phyloP scores from a whole-genome alignment of 495 filamentous ascomycete species.

The Lichenothelia convexa region DNA sequence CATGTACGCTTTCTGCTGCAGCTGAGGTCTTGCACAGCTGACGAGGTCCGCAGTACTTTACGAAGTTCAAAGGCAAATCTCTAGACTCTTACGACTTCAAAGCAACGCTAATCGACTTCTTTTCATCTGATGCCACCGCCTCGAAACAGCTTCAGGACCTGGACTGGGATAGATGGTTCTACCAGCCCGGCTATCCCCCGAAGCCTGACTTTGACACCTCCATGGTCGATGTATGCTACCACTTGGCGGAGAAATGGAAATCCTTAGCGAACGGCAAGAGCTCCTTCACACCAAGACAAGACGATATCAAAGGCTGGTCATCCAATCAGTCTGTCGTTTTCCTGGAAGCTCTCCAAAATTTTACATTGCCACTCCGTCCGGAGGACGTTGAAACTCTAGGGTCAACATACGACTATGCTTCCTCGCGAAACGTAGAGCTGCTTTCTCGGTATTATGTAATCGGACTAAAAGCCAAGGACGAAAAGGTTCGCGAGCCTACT shows the following conservation, averaged over 20 bases:
- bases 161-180: slow-evolving; percentile 83
- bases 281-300: slow-evolving; percentile 42
- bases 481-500: slow-evolving; percentile 44
- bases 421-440: slow-evolving; percentile 69
- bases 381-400: slow-evolving; percentile 51
- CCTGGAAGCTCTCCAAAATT: slow-evolving; percentile 54
- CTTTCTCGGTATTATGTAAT: slow-evolving; percentile 58
- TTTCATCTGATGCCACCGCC: slow-evolving; percentile 44
- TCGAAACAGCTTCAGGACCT: slow-evolving; percentile 47
- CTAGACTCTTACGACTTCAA: slow-evolving; percentile 90
- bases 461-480: slow-evolving; percentile 54
- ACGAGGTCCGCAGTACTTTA: slow-evolving; percentile 47
- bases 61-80: slow-evolving; percentile 57
- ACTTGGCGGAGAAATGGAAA: slow-evolving; percentile 65
- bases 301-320: slow-evolving; percentile 53
- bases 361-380: slow-evolving; percentile 38
- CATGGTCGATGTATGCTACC: slow-evolving; percentile 70
- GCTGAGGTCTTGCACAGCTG: not conserved
- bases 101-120: slow-evolving; percentile 69
- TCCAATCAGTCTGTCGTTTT: slow-evolving; percentile 85
- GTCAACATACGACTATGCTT: slow-evolving; percentile 45
- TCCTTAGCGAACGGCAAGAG: slow-evolving; percentile 17
- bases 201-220: slow-evolving; percentile 84
- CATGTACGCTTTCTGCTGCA: slow-evolving; percentile 29
- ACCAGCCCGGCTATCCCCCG: slow-evolving; percentile 64